Evolutionary conservation across 805 yeast species (phyloP).

Genomic region (Ogataea nitratoaversa): DNA sequence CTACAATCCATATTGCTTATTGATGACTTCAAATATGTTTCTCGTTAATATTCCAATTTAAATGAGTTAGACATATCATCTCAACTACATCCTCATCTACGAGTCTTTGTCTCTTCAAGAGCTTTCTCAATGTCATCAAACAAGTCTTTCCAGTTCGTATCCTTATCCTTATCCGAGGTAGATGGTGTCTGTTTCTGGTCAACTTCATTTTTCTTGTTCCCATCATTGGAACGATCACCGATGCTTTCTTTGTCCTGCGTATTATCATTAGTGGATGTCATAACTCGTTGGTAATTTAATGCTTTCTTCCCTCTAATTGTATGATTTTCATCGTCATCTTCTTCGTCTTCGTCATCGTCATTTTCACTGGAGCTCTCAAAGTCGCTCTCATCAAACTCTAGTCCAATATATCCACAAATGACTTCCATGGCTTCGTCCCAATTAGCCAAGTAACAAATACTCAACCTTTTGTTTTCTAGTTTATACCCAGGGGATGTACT

Average conservation of each 20-base stretch:
- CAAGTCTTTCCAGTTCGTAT: constrained; percentile 16
- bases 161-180: not conserved
- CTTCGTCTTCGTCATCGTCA: constrained; percentile 11
- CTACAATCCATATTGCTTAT: too few species aligned
- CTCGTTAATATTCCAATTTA: too few species aligned
- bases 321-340: constrained; percentile 1
- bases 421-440: constrained; percentile 37
- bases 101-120: constrained; percentile 16
- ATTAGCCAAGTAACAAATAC: constrained; percentile 22
- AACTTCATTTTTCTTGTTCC: not conserved
- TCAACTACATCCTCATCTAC: not conserved
- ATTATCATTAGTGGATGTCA: not conserved
- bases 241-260: not conserved
- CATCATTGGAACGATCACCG: constrained; percentile 2
- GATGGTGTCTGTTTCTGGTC: not conserved
- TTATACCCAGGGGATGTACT: constrained; percentile 16
- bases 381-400: constrained; percentile 34
- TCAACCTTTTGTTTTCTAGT: constrained; percentile 8
- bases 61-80: too few species aligned
- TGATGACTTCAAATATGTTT: too few species aligned
- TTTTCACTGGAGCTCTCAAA: constrained; percentile 23
- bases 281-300: too few species aligned
- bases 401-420: constrained; percentile 26
- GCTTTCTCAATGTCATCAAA: constrained; percentile 20
- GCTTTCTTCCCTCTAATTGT: too few species aligned